phyloP scores from a whole-genome alignment of 768 basidiomycete genomes.

The Boletus edulis region DNA sequence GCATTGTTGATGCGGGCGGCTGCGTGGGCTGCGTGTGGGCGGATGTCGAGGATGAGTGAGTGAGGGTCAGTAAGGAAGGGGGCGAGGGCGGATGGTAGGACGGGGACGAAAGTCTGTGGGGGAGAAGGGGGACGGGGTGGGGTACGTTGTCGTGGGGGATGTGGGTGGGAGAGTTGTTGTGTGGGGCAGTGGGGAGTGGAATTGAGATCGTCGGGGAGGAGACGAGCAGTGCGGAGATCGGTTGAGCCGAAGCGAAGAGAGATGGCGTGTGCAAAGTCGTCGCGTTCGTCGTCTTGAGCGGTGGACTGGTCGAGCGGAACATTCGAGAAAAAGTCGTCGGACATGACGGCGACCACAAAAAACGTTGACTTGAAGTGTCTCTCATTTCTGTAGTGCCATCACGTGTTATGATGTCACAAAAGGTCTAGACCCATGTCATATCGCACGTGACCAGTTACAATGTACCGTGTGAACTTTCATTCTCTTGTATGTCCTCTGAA shows the following conservation, averaged over 20 bases:
- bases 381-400: slow-evolving; percentile 1
- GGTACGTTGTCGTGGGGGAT: neutral
- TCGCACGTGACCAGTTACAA: slow-evolving; percentile 11
- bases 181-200: slow-evolving; percentile 17
- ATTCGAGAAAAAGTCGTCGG: slow-evolving; percentile 43
- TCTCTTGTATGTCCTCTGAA: neutral
- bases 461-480: slow-evolving; percentile 9
- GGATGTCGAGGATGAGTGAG: slow-evolving; percentile 81
- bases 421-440: slow-evolving; percentile 27
- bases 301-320: slow-evolving; percentile 21
- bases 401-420: slow-evolving; percentile 33
- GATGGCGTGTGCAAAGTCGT: slow-evolving; percentile 56
- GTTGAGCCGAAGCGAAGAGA: slow-evolving; percentile 41
- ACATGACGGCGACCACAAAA: slow-evolving; percentile 6
- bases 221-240: slow-evolving; percentile 38
- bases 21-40: slow-evolving; percentile 74
- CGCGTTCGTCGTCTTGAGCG: slow-evolving; percentile 25
- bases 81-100: slow-evolving; percentile 31
- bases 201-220: slow-evolving; percentile 25
- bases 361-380: neutral
- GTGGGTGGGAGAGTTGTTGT: slow-evolving; percentile 5
- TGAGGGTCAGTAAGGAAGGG: slow-evolving; percentile 33
- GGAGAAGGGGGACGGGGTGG: neutral
- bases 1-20: slow-evolving; percentile 64
- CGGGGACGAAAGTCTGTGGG: slow-evolving; percentile 19